Evolutionary conservation across 345 rosid species (phyloP).

Genomic region (Euphorbia lathyris): DNA sequence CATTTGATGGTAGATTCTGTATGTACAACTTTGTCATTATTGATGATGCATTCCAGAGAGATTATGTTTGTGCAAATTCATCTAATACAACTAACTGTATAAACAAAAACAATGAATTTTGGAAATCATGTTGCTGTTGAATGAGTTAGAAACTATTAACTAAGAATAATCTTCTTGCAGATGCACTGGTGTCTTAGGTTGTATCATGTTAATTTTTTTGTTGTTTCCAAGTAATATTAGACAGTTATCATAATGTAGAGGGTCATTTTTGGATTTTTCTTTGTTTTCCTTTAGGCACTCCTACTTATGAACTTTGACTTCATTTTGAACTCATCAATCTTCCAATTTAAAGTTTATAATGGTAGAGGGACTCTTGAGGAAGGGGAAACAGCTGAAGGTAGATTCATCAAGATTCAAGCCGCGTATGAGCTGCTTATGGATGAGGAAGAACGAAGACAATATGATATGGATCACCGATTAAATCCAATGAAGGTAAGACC

Average conservation of each 20-base stretch:
- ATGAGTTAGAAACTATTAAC: slow-evolving; percentile 3
- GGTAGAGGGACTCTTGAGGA: slow-evolving; percentile 87
- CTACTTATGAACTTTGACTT: slow-evolving; percentile 12
- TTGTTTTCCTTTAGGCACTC: slow-evolving; percentile 1
- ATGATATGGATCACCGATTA: slow-evolving; percentile 74
- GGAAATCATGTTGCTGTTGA: not conserved
- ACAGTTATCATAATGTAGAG: not conserved
- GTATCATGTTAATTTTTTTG: not conserved
- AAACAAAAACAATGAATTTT: not conserved
- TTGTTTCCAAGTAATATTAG: not conserved
- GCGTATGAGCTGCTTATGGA: slow-evolving; percentile 94
- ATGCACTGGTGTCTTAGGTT: not conserved
- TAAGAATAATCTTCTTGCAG: not conserved
- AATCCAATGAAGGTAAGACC: slow-evolving; percentile 83
- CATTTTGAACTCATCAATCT: slow-evolving; percentile 11
- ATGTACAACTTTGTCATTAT: too few species aligned
- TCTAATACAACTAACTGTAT: not conserved
- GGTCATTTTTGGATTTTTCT: not conserved
- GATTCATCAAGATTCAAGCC: slow-evolving; percentile 97
- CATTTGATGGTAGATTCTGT: not conserved
- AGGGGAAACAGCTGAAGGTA: slow-evolving; percentile 94
- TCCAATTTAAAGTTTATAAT: slow-evolving; percentile 59
- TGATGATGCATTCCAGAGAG: too few species aligned
- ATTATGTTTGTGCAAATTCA: not conserved
- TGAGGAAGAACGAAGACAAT: slow-evolving; percentile 61